Evolutionary conservation across 805 yeast species (phyloP), one percentile per base, ranked within the genome.

Genomic region (Nakazawaea ishiwadae): DNA sequence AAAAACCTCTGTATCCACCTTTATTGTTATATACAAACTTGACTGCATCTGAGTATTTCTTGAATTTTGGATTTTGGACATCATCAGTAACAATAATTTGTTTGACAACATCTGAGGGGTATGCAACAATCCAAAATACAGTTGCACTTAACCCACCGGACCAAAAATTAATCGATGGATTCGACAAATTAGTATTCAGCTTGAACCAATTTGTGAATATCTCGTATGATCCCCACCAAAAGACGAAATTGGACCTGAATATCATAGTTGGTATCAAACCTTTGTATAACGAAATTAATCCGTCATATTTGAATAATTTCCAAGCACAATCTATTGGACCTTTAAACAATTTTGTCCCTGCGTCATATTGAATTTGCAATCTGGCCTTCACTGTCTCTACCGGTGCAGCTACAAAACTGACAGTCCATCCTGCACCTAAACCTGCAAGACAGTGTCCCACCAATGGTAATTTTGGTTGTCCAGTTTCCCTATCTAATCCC

Each of bases 181-280:
- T 75, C 37, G 82, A 75, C 70, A 87, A 49, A 30, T 64, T 60
- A 1, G 96, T 87, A 51, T 85, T 68, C 5, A 69, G 66, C 49
- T 75, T 71, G 60, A 88, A 79, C 69, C 73, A 80, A 41, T 73
- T 68, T 6, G 95, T 85, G 58, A 88, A 72, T 7, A 87, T 43
- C 55, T 87, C 95, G 57, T 89, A 89, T 0, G 95, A 79, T 1
- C 96, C 96, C 97, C 97, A 89, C 91, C 95, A 87, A 44, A 86
- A 84, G 27, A 85, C 71, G 58, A 88, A 89, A 60, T 85, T 85
- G 1, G 95, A 79, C 56, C 96, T 72, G 66, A 89, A 89, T 11
- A 89, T 73, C 82, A 88, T 76, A 0, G 97, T 89, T 12, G 95
- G 79, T n/a, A 79, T 63, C 32, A 89, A 68, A 5, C 96, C 96